Base-by-base conservation (phyloP, 2,329 filamentous ascomycete genomes). In the Aspergillus neoniger region DNA sequence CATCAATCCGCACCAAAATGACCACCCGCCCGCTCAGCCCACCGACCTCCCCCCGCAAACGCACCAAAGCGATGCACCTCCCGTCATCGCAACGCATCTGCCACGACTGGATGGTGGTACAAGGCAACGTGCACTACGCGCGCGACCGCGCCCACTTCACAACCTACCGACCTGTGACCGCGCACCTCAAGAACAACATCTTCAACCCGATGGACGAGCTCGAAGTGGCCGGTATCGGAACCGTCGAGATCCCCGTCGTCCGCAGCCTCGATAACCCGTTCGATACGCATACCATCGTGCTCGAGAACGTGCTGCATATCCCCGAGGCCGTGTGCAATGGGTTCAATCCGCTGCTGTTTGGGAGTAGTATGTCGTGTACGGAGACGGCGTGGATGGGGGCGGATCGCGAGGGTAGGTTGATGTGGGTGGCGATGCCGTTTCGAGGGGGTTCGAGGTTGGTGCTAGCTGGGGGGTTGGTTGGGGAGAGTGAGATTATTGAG, bases 11-110 rank as follows among this genome's bases (percentile, higher is more conserved):
- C 19, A 6, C 4, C 43, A 49, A 25, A 23, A 50, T 50, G 47
- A 50, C 47, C n/a, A 50, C 47, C 47, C 47, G 47, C 47, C 23
- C 47, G 4, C 47, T 50, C 47, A 30, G 23, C 47, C 47, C 47
- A 3, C 47, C 47, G 5, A 50, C 47, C 15, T 50, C 47, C 25
- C 47, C 47, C 47, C 25, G 23, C 23, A 50, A 50, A 30, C 47
- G 47, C 47, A 50, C 25, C 23, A 30, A 28, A 28, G 47, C 47
- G 12, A 28, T 28, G 3, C 15, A 19, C 47, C 47, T 58, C 3
- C 23, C 66, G 67, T 1, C 79, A 75, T 54, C 70, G 80, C 10
- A 75, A 72, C 23, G 69, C 67, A 2, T 80, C 80, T 61, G 65
- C 71, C 32, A 76, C 74, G 68, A 71, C 67, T 19, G 70, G 70